phyloP scores from a whole-genome alignment of 805 yeast species.

The Kurtzmaniella cleridarum region DNA sequence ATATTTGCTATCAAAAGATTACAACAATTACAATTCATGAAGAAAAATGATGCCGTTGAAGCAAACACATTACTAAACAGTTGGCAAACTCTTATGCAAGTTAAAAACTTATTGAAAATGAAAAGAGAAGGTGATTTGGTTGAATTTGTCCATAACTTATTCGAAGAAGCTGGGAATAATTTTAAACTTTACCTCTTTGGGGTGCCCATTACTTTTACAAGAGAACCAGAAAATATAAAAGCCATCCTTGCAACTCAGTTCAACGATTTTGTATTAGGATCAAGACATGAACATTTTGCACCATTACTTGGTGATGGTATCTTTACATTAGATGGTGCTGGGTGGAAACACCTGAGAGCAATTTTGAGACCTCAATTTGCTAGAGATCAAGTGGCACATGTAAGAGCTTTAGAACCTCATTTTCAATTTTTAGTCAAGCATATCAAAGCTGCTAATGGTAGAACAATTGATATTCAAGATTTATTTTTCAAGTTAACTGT shows the following conservation, averaged over 20 bases:
- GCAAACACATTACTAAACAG: no score
- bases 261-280: conserved; percentile 29
- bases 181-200: conserved; percentile 10
- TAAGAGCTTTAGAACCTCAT: conserved; percentile 28
- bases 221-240: conserved; percentile 33
- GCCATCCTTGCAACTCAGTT: conserved; percentile 35
- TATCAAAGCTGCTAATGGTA: conserved; percentile 16
- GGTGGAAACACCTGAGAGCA: conserved; percentile 36
- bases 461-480: conserved; percentile 28
- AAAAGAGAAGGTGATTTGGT: conserved; percentile 20
- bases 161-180: conserved; percentile 5
- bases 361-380: conserved; percentile 35
- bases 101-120: conserved; percentile 9
- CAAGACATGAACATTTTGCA: conserved; percentile 24
- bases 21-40: no score
- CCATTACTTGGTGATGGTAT: conserved; percentile 35
- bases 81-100: no score
- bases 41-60: no score
- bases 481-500: conserved; percentile 29
- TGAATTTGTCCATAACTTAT: conserved; percentile 12
- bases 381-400: conserved; percentile 33
- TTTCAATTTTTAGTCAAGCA: conserved; percentile 21
- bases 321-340: conserved; percentile 31
- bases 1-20: no score
- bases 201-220: conserved; percentile 18